Evolutionary conservation across 768 basidiomycete species (phyloP).

Genomic region (Auriscalpium orientale): DNA sequence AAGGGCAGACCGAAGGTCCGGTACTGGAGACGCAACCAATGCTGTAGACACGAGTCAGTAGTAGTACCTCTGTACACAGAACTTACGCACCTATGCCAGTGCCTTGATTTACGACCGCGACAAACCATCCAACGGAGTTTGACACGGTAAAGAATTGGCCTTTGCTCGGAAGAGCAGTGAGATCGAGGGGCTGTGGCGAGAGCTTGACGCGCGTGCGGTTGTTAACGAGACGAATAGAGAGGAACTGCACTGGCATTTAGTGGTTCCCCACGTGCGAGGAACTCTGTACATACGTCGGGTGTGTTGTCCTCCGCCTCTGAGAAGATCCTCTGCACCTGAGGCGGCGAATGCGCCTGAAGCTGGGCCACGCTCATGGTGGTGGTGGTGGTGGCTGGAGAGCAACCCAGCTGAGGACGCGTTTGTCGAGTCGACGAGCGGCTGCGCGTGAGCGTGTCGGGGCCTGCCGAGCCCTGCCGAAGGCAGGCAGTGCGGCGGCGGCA

Average conservation of each 20-base stretch:
- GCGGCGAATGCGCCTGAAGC: constrained; percentile 7
- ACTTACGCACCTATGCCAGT: constrained; percentile 21
- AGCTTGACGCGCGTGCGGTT: constrained; percentile 61
- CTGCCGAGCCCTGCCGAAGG: no score
- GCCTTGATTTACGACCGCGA: constrained; percentile 40
- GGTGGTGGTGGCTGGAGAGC: no score
- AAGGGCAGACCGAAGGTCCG: constrained; percentile 51
- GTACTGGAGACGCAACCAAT: constrained; percentile 54
- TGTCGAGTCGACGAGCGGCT: no score
- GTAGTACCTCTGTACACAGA: background rate
- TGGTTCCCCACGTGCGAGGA: background rate
- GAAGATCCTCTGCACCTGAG: constrained; percentile 6
- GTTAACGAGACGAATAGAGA: constrained; percentile 33
- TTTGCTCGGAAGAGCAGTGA: constrained; percentile 33
- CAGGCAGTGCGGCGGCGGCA: no score
- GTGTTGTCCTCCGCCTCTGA: constrained; percentile 11
- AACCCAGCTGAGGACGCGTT: no score
- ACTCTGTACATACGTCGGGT: constrained; percentile 8
- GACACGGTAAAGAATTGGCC: constrained; percentile 52
- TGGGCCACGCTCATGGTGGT: constrained; percentile 11
- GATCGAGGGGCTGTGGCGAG: constrained; percentile 43
- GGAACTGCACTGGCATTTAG: constrained; percentile 24
- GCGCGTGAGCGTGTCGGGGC: no score
- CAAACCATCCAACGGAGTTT: constrained; percentile 64
- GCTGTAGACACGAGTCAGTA: constrained; percentile 27